phyloP scores from a whole-genome alignment of 768 basidiomycete species.

The Mycena polygramma region DNA sequence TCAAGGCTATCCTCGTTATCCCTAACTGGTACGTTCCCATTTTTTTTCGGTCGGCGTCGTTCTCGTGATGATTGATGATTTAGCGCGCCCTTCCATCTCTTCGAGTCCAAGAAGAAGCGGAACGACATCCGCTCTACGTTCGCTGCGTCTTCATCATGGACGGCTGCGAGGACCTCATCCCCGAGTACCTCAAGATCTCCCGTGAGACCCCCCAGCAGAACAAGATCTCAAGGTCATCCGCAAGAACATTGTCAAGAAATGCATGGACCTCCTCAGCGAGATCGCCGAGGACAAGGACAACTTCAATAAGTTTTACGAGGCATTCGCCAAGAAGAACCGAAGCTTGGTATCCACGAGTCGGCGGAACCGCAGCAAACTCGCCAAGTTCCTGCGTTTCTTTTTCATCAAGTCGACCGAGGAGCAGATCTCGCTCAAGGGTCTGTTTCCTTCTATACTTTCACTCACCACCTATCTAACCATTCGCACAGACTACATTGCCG shows the following conservation, averaged over 20 bases:
- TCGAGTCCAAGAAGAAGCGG: slow-evolving; percentile 99
- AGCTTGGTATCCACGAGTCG: slow-evolving; percentile 99
- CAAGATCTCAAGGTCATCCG: slow-evolving; percentile 99
- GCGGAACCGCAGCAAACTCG: slow-evolving; percentile 98
- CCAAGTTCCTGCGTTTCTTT: slow-evolving; percentile 98
- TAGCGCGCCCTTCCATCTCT: slow-evolving; percentile 98
- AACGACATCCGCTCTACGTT: slow-evolving; percentile 99
- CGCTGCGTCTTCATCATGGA: slow-evolving; percentile 99
- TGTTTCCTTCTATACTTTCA: not conserved
- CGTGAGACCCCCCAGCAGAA: slow-evolving; percentile 99
- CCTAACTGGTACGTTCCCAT: slow-evolving; percentile 86
- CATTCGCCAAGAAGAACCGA: slow-evolving; percentile 99
- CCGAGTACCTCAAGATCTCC: slow-evolving; percentile 99
- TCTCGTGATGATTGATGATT: slow-evolving; percentile 33
- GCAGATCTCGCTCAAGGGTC: slow-evolving; percentile 93
- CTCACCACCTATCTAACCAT: slow-evolving; percentile 11
- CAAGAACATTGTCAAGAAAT: slow-evolving; percentile 99
- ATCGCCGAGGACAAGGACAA: slow-evolving; percentile 99
- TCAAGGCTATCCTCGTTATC: slow-evolving; percentile 98
- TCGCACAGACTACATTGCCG: slow-evolving; percentile 90
- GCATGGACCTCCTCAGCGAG: slow-evolving; percentile 93
- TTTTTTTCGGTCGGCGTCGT: not conserved
- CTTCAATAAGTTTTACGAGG: slow-evolving; percentile 96
- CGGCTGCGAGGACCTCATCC: slow-evolving; percentile 99
- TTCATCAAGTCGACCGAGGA: slow-evolving; percentile 95